Percentiles rank a stretch among this genome's conserved stretches.
Conservation (phyloP, 2,329 filamentous ascomycete genomes). For the Phaeosphaeria sp. region DNA sequence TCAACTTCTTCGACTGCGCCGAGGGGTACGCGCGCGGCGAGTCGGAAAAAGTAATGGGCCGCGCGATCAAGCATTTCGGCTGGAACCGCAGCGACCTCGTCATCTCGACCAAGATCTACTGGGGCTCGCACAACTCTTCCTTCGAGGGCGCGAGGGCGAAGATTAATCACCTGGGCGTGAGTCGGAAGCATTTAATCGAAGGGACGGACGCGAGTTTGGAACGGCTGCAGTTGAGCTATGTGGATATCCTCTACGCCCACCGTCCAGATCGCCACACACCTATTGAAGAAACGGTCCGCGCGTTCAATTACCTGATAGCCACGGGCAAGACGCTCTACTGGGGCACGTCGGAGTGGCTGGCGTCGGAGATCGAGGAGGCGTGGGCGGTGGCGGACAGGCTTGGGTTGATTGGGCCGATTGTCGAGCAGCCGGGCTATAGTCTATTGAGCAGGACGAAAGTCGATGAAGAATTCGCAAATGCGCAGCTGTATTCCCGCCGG, state of each 20-base stretch:
- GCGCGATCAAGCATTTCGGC: slow-evolving; percentile 63
- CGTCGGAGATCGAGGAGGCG: slow-evolving; percentile 66
- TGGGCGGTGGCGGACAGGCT: slow-evolving; percentile 65
- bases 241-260: slow-evolving; percentile 74
- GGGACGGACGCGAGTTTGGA: slow-evolving; percentile 66
- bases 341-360: slow-evolving; percentile 67
- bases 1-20: slow-evolving; percentile 69
- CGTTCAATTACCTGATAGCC: slow-evolving; percentile 74
- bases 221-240: slow-evolving; percentile 65
- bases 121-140: slow-evolving; percentile 62
- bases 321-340: slow-evolving; percentile 72
- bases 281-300: slow-evolving; percentile 74
- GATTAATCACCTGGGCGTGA: slow-evolving; percentile 72
- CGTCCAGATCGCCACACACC: slow-evolving; percentile 71
- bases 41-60: slow-evolving; percentile 62
- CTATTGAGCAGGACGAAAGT: slow-evolving; percentile 64
- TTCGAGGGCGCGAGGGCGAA: slow-evolving; percentile 57
- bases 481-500: slow-evolving; percentile 59
- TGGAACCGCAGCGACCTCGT: slow-evolving; percentile 66
- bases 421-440: slow-evolving; percentile 64
- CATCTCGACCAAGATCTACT: slow-evolving; percentile 70
- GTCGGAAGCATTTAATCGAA: slow-evolving; percentile 73
- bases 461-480: slow-evolving; percentile 64
- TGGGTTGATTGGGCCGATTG: slow-evolving; percentile 63
- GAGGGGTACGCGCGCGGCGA: slow-evolving; percentile 62